Evolutionary conservation across 495 filamentous ascomycete genomes (phyloP).

Genomic region (Jackrogersella multiformis): DNA sequence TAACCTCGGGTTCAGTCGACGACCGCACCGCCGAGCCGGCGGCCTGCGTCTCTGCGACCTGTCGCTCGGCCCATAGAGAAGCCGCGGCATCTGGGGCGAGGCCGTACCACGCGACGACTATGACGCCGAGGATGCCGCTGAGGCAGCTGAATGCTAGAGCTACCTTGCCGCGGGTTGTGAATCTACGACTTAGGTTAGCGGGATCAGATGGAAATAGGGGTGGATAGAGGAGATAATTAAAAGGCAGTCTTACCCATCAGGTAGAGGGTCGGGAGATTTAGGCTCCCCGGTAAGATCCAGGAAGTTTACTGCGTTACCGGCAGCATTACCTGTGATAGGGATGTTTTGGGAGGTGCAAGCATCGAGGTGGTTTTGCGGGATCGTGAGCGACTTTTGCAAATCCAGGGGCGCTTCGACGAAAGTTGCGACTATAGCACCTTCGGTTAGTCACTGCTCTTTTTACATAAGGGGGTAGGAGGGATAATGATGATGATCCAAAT

Average conservation of each 20-base stretch:
- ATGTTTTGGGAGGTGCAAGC: conserved; percentile 64
- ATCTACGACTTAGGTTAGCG: conserved; percentile 50
- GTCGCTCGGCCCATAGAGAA: conserved; percentile 1
- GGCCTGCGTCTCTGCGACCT: neutral
- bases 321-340: conserved; percentile 74
- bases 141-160: conserved; percentile 77
- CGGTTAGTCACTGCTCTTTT: conserved; percentile 7
- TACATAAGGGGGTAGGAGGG: neutral
- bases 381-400: conserved; percentile 66
- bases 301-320: conserved; percentile 70
- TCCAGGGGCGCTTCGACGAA: conserved; percentile 68
- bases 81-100: conserved; percentile 47
- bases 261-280: conserved; percentile 63
- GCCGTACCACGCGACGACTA: conserved; percentile 74
- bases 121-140: conserved; percentile 76
- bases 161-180: conserved; percentile 75
- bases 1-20: conserved; percentile 26
- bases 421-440: conserved; percentile 57
- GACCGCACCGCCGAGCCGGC: conserved; percentile 3
- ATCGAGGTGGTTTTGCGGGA: conserved; percentile 70
- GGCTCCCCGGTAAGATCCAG: conserved; percentile 73
- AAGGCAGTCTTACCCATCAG: conserved; percentile 61
- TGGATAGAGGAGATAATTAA: neutral
- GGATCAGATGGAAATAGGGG: neutral
- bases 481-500: no score